A percentile compares a stretch with the other conserved stretches of the same genome.
phyloP scores from a whole-genome alignment of 2,329 filamentous ascomycete genomes.

The Fusarium napiforme region DNA sequence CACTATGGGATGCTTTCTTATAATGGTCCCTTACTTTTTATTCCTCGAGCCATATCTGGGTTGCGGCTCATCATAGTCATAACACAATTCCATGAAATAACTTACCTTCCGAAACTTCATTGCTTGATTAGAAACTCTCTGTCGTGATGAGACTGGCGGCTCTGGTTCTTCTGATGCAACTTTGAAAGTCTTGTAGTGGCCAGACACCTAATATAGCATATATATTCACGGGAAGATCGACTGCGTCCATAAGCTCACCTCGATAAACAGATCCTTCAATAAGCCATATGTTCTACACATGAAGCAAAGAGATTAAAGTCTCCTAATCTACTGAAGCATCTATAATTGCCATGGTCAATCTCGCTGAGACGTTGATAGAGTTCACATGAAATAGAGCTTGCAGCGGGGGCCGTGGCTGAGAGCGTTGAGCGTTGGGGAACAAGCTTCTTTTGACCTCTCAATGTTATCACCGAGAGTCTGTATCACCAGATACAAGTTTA shows the following conservation, averaged over 20 bases:
- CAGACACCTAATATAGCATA: no score
- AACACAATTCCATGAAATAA: not conserved
- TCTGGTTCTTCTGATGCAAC: no score
- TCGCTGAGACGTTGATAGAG: not conserved
- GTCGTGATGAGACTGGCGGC: no score
- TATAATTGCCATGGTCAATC: not conserved
- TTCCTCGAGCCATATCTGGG: not conserved
- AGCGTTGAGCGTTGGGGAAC: not conserved
- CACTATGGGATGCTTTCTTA: not conserved
- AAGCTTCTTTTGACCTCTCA: not conserved
- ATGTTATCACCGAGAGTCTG: fast-evolving
- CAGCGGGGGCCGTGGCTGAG: not conserved
- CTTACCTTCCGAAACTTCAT: not conserved
- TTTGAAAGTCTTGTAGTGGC: no score
- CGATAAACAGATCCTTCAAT: not conserved
- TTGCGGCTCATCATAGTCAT: not conserved
- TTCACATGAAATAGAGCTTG: not conserved
- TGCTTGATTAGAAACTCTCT: no score
- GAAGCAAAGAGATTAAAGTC: not conserved
- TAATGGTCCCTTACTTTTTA: no score
- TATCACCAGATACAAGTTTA: not conserved
- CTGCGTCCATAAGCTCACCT: not conserved
- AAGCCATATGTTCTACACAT: not conserved
- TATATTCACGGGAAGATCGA: no score
- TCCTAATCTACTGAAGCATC: not conserved